Conservation (phyloP, 202 grass and related monocot genomes). For the Zoysia matrella region DNA sequence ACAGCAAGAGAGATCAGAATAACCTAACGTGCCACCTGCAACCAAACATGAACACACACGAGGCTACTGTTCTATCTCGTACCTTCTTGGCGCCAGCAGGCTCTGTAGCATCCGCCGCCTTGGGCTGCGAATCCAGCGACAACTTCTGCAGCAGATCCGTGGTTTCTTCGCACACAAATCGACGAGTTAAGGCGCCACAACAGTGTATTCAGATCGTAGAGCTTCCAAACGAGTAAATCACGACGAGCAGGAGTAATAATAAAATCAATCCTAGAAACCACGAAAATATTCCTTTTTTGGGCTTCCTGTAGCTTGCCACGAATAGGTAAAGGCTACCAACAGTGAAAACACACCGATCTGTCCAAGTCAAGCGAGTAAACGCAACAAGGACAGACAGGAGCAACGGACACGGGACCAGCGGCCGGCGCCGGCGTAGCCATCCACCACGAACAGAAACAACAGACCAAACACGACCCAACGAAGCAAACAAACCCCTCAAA, state of each 20-base stretch:
- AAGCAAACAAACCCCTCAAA: not conserved
- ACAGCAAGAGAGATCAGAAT: not conserved
- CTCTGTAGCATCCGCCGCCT: too few species aligned
- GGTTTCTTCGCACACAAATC: too few species aligned
- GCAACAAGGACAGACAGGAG: constrained; percentile 46
- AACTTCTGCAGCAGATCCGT: too few species aligned
- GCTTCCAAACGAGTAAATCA: constrained; percentile 11
- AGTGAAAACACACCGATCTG: constrained; percentile 46
- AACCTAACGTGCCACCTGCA: not conserved
- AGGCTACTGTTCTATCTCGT: constrained; percentile 20
- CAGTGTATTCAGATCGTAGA: too few species aligned
- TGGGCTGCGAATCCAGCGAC: too few species aligned
- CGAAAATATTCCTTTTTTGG: not conserved
- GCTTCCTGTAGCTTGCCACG: not conserved
- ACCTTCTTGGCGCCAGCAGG: constrained; percentile 62
- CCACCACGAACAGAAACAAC: not conserved
- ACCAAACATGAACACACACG: not conserved
- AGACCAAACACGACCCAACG: not conserved
- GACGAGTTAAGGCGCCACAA: too few species aligned
- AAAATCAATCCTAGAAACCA: not conserved
- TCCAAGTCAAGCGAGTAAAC: too few species aligned
- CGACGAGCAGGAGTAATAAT: not conserved
- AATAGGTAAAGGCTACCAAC: constrained; percentile 21
- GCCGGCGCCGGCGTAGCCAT: not conserved
- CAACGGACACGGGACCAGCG: not conserved